Evolutionary conservation across 2,329 filamentous ascomycete genomes (phyloP), one percentile per base, ranked within the genome.

Genomic region (Cladophialophora immunda): DNA sequence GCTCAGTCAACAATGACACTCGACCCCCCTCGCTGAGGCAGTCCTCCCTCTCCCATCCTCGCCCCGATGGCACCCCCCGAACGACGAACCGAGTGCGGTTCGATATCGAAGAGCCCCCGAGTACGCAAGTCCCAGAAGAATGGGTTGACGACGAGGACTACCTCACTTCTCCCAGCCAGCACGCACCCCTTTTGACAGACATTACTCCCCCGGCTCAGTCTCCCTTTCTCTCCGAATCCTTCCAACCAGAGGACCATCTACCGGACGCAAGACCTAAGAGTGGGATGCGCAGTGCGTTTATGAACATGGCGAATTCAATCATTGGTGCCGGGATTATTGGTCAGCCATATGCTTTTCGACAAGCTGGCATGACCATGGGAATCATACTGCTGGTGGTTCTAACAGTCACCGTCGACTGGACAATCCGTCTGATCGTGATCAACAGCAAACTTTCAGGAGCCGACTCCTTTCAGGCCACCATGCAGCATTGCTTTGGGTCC

Each of bases 281-380:
- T 65, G 91, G 91, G 4, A 85, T 98, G 81, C 85, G 87, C 69
- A 92, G 91, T 77, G 94, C 95, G 2, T 98, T 99, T 73, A 97
- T 98, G 93, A 99, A 99, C 81, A 99, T 99, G 95, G 94, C 95
- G 70, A 99, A 99, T 82, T 96, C 92, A 74, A 99, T 99, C 78
- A 97, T 99, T 68, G 88, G 88, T 32, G 88, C 88, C 32, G 88
- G 88, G 2, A 90, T 90, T 67, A 90, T 90, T 73, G 88, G 92
- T 3, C 95, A 99, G 80, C 94, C 95, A 13, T 99, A 98, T 80
- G 95, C 95, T n/a, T 90, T 99, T 76, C 89, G 88, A 66, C 94
- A 98, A 81, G 95, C 95, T 7, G 95, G 95, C 6, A 86, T 99
- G 73, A 78, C 92, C 17, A 90, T 92, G 41, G 95, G 95, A 30